phyloP scores from a whole-genome alignment of 73 alveolate species.

The Tetrahymena malaccensis region DNA sequence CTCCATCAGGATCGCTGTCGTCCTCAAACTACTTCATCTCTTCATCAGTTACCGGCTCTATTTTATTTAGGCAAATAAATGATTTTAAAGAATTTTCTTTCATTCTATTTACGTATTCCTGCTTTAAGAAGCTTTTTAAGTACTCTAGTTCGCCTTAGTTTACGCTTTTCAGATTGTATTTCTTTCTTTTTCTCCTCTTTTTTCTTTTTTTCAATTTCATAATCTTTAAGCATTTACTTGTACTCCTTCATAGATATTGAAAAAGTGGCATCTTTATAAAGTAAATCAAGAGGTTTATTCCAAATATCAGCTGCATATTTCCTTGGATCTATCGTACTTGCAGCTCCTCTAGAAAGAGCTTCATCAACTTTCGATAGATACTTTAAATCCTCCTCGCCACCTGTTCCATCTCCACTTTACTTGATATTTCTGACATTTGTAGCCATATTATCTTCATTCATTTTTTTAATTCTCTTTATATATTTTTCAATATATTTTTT shows the following conservation, averaged over 20 bases:
- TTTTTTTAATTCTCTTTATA: not conserved
- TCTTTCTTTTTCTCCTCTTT: slow-evolving; percentile 9
- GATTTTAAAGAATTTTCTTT: not conserved
- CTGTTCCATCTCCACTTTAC: slow-evolving; percentile 16
- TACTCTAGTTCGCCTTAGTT: not conserved
- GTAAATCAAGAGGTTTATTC: slow-evolving; percentile 31
- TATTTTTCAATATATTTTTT: slow-evolving; percentile 23
- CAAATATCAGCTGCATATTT: slow-evolving; percentile 31
- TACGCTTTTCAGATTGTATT: slow-evolving; percentile 6
- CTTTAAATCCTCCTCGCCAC: not conserved
- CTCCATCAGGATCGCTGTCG: slow-evolving; percentile 30
- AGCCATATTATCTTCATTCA: slow-evolving; percentile 7
- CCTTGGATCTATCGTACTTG: slow-evolving; percentile 11
- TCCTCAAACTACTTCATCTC: not conserved
- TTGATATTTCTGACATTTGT: slow-evolving; percentile 13
- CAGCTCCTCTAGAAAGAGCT: not conserved
- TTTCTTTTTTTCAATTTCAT: slow-evolving; percentile 1
- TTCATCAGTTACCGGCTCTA: not conserved
- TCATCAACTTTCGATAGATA: not conserved
- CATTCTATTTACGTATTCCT: not conserved
- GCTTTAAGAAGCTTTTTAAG: not conserved
- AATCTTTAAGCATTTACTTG: slow-evolving; percentile 14
- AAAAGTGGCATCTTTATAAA: slow-evolving; percentile 32
- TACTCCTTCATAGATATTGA: slow-evolving; percentile 30
- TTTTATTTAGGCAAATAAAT: not conserved